Evolutionary conservation across 2,329 filamentous ascomycete genomes (phyloP), one percentile per base, ranked within the genome.

Genomic region (Hirsutella thompsonii): DNA sequence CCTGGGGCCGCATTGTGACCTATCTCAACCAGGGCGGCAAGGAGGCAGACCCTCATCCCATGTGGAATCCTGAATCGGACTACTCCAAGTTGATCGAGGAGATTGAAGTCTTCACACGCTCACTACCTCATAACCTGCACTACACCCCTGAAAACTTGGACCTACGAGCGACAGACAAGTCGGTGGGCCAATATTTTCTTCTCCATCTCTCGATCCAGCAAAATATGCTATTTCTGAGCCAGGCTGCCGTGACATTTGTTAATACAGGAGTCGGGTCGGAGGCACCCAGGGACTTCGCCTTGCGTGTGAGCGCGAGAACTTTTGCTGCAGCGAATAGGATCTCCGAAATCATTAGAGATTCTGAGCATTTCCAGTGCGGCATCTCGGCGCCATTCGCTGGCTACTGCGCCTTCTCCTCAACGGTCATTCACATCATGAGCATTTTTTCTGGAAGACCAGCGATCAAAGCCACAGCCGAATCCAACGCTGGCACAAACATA

Each of bases 341-440:
- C 41, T 95, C 90, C 0, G 76, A 81, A 23, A 67, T 96, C 36
- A 75, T 96, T 38, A 80, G 81, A 49, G 86, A 93, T 49, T 78
- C 83, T 3, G 82, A 88, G 52, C 75, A 83, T 11, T 45, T 50
- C 2, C 55, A 59, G 20, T 80, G 90, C 55, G 79, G 83, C 44
- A 76, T 96, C 8, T 81, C 88, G 0, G 90, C 89, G 1, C 92
- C 92, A 0, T 96, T 96, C 58, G 84, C 88, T 2, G 90, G 92
- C 1, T 98, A 96, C 59, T 93, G 86, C 52, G 88, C 90, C 2
- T 96, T 95, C 56, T 78, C 89, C 19, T 89, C 90, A 1, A 92
- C 87, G 40, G 94, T 87, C 0, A 84, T 95, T n/a, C 92, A 96
- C 54, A 84, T 96, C 19, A 83, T 88, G 51, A 87, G 87, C 5